Conservation (phyloP, 345 rosid species). For the Draba incana region DNA sequence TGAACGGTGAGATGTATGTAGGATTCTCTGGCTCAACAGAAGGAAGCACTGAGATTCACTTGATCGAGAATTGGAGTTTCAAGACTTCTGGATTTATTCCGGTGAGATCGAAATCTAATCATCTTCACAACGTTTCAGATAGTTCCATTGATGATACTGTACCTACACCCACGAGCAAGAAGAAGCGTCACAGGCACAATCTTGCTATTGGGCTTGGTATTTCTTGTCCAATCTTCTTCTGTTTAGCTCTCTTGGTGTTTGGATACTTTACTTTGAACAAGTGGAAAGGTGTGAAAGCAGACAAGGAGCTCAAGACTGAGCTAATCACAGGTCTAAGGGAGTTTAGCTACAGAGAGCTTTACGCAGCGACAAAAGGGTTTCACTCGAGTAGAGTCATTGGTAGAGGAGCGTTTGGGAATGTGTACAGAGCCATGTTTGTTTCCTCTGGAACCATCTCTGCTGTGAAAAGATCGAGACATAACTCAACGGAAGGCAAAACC, state of each 20-base stretch:
- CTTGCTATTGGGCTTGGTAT: conserved; percentile 79
- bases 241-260: conserved; percentile 57
- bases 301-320: conserved; percentile 66
- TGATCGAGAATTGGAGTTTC: conserved; percentile 79
- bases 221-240: conserved; percentile 78
- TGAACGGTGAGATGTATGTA: conserved; percentile 60
- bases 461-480: conserved; percentile 84
- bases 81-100: conserved; percentile 66
- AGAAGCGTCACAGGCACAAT: conserved; percentile 29
- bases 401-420: conserved; percentile 84
- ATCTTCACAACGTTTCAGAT: conserved; percentile 78
- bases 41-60: conserved; percentile 91
- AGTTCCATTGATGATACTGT: conserved; percentile 57
- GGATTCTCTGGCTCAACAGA: conserved; percentile 97
- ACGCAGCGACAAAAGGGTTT: conserved; percentile 77
- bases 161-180: conserved; percentile 40
- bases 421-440: conserved; percentile 70
- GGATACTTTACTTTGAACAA: conserved; percentile 68
- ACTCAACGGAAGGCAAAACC: conserved; percentile 76
- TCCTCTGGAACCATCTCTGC: conserved; percentile 67
- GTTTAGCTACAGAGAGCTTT: conserved; percentile 75
- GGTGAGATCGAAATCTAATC: conserved; percentile 52
- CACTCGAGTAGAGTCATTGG: conserved; percentile 86
- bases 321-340: conserved; percentile 70
- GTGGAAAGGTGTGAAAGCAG: conserved; percentile 54